Conservation (phyloP, 2,329 filamentous ascomycete genomes). For the Diplodia mutila region DNA sequence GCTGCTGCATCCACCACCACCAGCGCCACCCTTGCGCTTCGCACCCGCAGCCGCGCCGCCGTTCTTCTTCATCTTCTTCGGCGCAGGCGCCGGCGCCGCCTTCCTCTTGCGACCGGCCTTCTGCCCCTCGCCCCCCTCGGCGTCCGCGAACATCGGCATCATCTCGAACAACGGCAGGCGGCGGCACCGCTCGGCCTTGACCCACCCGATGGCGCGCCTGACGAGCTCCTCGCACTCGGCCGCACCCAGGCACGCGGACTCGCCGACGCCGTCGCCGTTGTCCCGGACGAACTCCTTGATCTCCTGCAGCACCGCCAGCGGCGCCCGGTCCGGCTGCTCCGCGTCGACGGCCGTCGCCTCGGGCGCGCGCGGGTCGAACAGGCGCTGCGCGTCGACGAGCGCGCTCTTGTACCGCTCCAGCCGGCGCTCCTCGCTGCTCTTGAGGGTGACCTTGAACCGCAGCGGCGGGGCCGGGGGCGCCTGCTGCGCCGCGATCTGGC, state of each 20-base stretch:
- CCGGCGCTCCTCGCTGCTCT: conserved; percentile 42
- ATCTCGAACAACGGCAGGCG: conserved; percentile 23
- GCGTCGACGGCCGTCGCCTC: conserved; percentile 27
- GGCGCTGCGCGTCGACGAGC: conserved; percentile 31
- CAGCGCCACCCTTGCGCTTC: neutral
- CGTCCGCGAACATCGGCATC: conserved; percentile 6
- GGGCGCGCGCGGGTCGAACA: conserved; percentile 27
- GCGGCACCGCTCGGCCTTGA: neutral
- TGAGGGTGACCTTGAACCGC: conserved; percentile 38
- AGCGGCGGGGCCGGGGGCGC: conserved; percentile 30
- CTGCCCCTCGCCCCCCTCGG: neutral
- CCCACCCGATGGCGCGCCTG: neutral
- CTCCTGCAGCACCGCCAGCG: conserved; percentile 39
- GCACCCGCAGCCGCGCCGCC: neutral
- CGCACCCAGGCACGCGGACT: conserved; percentile 29
- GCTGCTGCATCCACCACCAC: neutral
- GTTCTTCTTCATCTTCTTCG: neutral
- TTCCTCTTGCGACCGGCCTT: neutral
- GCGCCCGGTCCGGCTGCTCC: conserved; percentile 38
- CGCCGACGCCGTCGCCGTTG: conserved; percentile 31
- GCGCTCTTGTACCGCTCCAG: conserved; percentile 35
- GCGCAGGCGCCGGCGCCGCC: neutral
- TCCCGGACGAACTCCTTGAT: conserved; percentile 25
- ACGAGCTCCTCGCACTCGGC: conserved; percentile 32
- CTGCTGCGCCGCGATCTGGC: conserved; percentile 36